phyloP scores from a whole-genome alignment of 495 filamentous ascomycete genomes.

The Penicillium cataractarum region DNA sequence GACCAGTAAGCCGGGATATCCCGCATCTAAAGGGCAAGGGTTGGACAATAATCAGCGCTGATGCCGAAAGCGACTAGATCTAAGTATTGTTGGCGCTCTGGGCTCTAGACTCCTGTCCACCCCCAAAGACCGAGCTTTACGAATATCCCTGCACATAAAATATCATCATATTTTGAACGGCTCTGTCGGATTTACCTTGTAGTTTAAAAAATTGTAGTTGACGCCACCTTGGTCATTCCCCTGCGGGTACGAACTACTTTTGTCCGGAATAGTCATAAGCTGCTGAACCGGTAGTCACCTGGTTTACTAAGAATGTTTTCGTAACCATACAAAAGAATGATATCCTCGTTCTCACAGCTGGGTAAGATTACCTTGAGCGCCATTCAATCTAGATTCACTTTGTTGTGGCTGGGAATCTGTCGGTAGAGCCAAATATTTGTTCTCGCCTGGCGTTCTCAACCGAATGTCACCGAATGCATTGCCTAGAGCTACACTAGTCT shows the following conservation, averaged over 20 bases:
- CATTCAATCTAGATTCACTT: too few species aligned
- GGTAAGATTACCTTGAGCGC: background rate
- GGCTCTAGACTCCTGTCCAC: background rate
- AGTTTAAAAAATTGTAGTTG: background rate
- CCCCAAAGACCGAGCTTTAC: background rate
- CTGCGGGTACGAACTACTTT: background rate
- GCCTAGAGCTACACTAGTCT: too few species aligned
- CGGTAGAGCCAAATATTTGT: too few species aligned
- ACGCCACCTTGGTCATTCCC: background rate
- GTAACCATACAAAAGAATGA: background rate
- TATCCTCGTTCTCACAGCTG: background rate
- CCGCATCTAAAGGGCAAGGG: constrained; percentile 17
- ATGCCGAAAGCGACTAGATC: constrained; percentile 9
- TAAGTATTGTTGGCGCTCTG: background rate
- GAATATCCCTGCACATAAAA: background rate
- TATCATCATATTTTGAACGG: background rate
- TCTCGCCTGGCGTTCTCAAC: too few species aligned
- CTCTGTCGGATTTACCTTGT: background rate
- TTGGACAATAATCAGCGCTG: constrained; percentile 13
- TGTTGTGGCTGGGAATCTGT: too few species aligned
- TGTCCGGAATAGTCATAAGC: background rate
- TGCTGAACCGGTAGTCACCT: background rate
- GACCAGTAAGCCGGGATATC: constrained; percentile 4
- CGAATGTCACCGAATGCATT: too few species aligned
- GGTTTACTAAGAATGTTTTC: background rate